Conservation (phyloP, 805 yeast genomes). For the Schwanniomyces polymorphus region DNA sequence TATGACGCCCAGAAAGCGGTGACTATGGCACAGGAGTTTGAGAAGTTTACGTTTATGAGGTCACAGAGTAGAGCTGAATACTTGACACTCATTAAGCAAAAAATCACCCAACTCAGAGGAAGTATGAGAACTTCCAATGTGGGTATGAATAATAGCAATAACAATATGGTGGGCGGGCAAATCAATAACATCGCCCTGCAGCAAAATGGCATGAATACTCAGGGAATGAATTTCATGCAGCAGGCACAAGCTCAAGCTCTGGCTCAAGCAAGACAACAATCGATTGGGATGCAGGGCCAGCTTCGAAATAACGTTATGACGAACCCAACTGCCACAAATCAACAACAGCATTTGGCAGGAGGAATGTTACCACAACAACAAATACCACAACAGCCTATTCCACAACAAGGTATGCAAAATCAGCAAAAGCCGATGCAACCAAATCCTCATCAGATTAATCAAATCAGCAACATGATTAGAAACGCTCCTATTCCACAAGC, state of each 20-base stretch:
- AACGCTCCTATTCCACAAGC: conserved; percentile 72
- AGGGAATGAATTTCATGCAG: conserved; percentile 23
- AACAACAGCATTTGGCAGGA: conserved; percentile 3
- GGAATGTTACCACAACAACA: conserved; percentile 1
- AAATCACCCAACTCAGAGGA: conserved; percentile 32
- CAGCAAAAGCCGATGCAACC: conserved; percentile 17
- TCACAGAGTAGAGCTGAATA: conserved; percentile 61
- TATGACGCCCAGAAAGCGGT: conserved; percentile 37
- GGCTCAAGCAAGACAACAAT: conserved; percentile 48
- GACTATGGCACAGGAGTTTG: conserved; percentile 66
- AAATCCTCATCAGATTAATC: conserved; percentile 36
- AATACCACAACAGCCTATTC: neutral
- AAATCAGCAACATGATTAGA: conserved; percentile 47
- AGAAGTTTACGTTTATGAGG: conserved; percentile 60
- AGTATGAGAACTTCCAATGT: conserved; percentile 13
- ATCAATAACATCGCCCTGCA: conserved; percentile 11
- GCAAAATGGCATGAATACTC: conserved; percentile 15
- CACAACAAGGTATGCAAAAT: conserved; percentile 14
- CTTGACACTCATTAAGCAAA: conserved; percentile 39
- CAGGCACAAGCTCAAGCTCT: conserved; percentile 29
- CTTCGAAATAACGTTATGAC: conserved; percentile 14
- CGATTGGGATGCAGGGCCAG: conserved; percentile 41
- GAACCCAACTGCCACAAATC: conserved; percentile 3
- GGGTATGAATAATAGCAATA: conserved; percentile 5
- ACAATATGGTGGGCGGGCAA: conserved; percentile 6